phyloP scores from a whole-genome alignment of 495 filamentous ascomycete species.

The Schizothecium vesticola region DNA sequence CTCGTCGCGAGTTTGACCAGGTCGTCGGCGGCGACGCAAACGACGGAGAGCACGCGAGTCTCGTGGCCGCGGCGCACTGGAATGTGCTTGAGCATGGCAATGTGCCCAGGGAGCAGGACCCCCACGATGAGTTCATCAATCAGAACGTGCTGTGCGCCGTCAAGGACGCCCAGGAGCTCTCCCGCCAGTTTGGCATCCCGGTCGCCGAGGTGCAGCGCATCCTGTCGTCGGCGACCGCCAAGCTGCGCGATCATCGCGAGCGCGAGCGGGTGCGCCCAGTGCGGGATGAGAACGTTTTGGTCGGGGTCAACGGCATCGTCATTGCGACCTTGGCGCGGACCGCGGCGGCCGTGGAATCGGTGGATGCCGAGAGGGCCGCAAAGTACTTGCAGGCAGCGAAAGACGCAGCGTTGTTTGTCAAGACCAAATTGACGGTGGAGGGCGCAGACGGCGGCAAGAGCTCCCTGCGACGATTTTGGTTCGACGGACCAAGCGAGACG shows the following conservation, averaged over 20 bases:
- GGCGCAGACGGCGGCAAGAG: conserved; percentile 34
- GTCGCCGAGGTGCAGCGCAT: conserved; percentile 67
- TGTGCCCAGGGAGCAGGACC: conserved; percentile 75
- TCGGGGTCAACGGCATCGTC: conserved; percentile 83
- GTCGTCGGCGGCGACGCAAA: conserved; percentile 51
- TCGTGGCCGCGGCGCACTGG: conserved; percentile 78
- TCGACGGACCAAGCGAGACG: conserved; percentile 63
- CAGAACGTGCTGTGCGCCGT: conserved; percentile 54
- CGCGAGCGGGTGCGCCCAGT: conserved; percentile 72
- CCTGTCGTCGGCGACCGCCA: conserved; percentile 62
- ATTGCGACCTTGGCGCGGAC: conserved; percentile 77
- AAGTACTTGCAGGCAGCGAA: conserved; percentile 60
- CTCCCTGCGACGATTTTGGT: conserved; percentile 69
- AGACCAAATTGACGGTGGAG: conserved; percentile 67
- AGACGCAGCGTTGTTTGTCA: conserved; percentile 71
- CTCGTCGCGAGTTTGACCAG: conserved; percentile 75
- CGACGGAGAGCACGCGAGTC: conserved; percentile 53
- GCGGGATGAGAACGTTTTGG: conserved; percentile 87
- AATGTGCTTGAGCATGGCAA: conserved; percentile 86
- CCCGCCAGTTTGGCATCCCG: conserved; percentile 70
- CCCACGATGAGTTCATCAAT: conserved; percentile 90
- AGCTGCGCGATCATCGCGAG: conserved; percentile 67
- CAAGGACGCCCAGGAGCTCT: conserved; percentile 57
- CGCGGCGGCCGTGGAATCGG: conserved; percentile 56
- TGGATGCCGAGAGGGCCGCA: conserved; percentile 49